Percentiles rank a stretch among this genome's conserved stretches.
Conservation (phyloP, 2,329 filamentous ascomycete genomes). For the Paracamarosporium sp. region DNA sequence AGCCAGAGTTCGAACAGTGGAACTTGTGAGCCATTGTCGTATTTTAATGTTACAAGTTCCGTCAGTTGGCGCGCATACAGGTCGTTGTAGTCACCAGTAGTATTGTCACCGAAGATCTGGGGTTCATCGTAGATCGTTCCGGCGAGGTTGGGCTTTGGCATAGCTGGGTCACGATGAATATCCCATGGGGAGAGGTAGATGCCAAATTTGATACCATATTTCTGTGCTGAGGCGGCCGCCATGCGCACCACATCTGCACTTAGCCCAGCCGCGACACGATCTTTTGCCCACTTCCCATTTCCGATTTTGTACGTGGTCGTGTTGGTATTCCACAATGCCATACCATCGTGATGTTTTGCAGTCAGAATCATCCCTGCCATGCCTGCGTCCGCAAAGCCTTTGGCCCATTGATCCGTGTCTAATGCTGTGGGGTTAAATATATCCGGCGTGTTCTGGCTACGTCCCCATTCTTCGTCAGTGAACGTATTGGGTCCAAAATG, state of each 20-base stretch:
- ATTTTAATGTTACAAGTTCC: constrained; percentile 15
- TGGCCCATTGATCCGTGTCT: constrained; percentile 23
- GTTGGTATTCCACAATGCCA: constrained; percentile 45
- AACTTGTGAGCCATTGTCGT: constrained; percentile 11
- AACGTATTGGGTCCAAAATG: constrained; percentile 27
- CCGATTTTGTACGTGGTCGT: constrained; percentile 44
- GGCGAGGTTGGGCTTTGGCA: constrained; percentile 38
- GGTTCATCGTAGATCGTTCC: constrained; percentile 44
- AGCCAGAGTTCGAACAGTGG: constrained; percentile 22
- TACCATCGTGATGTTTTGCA: constrained; percentile 48
- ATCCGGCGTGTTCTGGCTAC: constrained; percentile 16
- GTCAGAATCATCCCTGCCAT: constrained; percentile 47
- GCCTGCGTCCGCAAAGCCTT: constrained; percentile 27
- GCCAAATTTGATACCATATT: constrained; percentile 43
- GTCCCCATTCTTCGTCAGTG: constrained; percentile 23
- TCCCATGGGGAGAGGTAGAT: constrained; percentile 48
- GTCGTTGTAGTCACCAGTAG: constrained; percentile 42
- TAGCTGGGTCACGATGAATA: constrained; percentile 46
- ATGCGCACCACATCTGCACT: constrained; percentile 41
- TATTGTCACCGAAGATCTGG: constrained; percentile 43
- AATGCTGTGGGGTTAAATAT: constrained; percentile 19
- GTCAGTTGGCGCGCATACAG: constrained; percentile 29
- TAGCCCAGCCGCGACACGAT: constrained; percentile 30
- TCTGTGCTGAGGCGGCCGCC: constrained; percentile 41
- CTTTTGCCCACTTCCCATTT: constrained; percentile 38